Base-by-base conservation (phyloP, 352 stramenopile species). In the Phytopythium delawarense region DNA sequence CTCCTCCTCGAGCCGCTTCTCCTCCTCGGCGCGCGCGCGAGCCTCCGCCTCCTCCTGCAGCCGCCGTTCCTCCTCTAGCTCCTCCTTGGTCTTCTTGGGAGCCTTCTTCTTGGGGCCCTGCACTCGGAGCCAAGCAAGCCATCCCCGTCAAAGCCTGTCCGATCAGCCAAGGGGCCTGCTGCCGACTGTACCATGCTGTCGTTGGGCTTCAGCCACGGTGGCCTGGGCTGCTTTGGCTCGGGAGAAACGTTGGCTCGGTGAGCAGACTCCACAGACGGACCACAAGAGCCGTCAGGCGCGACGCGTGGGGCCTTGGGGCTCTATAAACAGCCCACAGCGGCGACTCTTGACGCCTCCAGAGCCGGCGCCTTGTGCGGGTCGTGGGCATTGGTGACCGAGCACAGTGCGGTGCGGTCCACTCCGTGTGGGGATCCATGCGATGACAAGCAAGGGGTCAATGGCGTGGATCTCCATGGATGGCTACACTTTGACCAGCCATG, bases 91-190 rank as follows among this genome's bases (percentile, higher is more conserved):
- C 65, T 91, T 92, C 63, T 94, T 92, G 7, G 82, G 81, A 18
- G 76, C 74, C 63, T 94, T 91, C 74, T 89, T 91, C 69, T 94
- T 94, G 7, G 80, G 84, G 28, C 73, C 69, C 84, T 93, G 20
- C 40, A 16, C 44, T 42, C 25, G 15, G 15, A 35, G 42, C 46
- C 21, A 21, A 34, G 45, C 20, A 8, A 28, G 18, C n/a, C n/a
- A 50, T 18, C 42, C 1, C 16, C 35, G 35, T 40, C 35, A 40
- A 15, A 16, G 35, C 35, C 12, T 11, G 35, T 40, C 9, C 3
- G 35, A 15, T 4, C 35, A 40, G 9, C 35, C 35, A 40, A 40
- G 6, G 9, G 6, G 0, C 18, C 15, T 9, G 45, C n/a, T 11
- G 13, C 5, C 13, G 8, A 32, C 12, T 9, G 4, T 21, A 53